These are phyloP conservation scores for Senna siamea DNA, from an alignment of 306 rosid species.

Conservation along the genomic window DNA sequence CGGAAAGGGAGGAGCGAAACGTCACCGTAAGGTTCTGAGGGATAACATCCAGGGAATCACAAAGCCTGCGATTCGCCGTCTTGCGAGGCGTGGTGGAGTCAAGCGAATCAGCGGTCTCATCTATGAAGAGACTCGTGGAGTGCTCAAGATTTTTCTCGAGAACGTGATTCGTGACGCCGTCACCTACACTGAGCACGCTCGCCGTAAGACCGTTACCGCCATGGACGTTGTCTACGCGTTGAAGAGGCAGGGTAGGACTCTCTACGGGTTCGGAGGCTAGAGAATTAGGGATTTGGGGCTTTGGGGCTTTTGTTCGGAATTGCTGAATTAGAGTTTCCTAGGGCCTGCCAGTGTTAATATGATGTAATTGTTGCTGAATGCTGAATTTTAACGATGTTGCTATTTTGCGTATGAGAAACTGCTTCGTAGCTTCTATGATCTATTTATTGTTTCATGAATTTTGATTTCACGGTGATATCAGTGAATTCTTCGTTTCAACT, in stretches of 20 bases:
- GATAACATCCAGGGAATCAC: slow-evolving; percentile 28
- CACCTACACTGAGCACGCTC: slow-evolving; percentile 17
- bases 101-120: slow-evolving; percentile 20
- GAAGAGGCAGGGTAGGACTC: slow-evolving; percentile 26
- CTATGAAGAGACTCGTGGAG: slow-evolving; percentile 15
- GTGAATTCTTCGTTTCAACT: not conserved
- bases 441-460: not conserved
- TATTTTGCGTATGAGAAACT: not conserved
- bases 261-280: slow-evolving; percentile 22
- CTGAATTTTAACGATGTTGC: not conserved
- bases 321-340: not conserved
- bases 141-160: slow-evolving; percentile 22
- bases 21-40: slow-evolving; percentile 17
- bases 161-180: slow-evolving; percentile 17
- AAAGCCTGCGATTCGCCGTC: slow-evolving; percentile 17
- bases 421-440: not conserved
- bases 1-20: slow-evolving; percentile 18
- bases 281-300: not conserved
- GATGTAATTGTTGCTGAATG: not conserved
- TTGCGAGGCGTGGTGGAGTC: slow-evolving; percentile 19
- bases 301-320: not conserved
- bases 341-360: not conserved
- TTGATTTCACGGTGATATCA: not conserved
- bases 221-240: slow-evolving; percentile 10
- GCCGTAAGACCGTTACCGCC: slow-evolving; percentile 12